These are phyloP conservation scores for Trichoderma endophyticum DNA, from an alignment of 2,329 filamentous ascomycete genomes.

Conservation along the genomic window DNA sequence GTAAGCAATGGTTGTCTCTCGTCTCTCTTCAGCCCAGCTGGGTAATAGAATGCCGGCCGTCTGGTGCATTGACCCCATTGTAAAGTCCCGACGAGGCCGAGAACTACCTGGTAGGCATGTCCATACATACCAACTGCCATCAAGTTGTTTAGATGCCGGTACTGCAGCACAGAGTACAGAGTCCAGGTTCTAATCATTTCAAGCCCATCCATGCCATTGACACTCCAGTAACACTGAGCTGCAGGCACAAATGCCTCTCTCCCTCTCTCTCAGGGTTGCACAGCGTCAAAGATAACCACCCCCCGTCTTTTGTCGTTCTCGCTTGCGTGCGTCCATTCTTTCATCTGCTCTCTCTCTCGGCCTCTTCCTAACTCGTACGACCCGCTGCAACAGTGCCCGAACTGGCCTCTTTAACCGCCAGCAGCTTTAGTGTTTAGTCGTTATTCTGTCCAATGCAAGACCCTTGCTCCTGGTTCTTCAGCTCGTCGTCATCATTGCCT, in stretches of 20 bases:
- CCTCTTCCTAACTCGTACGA: slow-evolving; percentile 11
- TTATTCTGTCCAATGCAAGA: background rate
- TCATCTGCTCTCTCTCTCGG: background rate
- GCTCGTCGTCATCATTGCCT: slow-evolving; percentile 11
- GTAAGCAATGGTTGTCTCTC: background rate
- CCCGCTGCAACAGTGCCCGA: background rate
- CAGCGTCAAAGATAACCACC: background rate
- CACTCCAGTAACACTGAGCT: background rate
- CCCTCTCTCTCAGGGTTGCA: background rate
- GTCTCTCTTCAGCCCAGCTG: background rate
- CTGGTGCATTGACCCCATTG: background rate
- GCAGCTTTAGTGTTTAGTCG: background rate
- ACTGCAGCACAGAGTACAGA: background rate
- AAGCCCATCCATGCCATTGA: background rate
- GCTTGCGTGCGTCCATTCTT: background rate
- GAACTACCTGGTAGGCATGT: background rate
- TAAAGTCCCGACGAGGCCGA: background rate
- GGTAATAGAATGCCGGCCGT: background rate
- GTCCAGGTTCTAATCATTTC: background rate
- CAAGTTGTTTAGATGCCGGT: background rate
- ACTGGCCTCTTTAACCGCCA: background rate
- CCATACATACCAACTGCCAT: background rate
- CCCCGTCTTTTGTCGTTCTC: background rate
- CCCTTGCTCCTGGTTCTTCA: background rate
- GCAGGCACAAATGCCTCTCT: background rate